Percentiles rank a stretch among this genome's conserved stretches.
Conservation (phyloP, 345 rosid species). For the Combretum micranthum region DNA sequence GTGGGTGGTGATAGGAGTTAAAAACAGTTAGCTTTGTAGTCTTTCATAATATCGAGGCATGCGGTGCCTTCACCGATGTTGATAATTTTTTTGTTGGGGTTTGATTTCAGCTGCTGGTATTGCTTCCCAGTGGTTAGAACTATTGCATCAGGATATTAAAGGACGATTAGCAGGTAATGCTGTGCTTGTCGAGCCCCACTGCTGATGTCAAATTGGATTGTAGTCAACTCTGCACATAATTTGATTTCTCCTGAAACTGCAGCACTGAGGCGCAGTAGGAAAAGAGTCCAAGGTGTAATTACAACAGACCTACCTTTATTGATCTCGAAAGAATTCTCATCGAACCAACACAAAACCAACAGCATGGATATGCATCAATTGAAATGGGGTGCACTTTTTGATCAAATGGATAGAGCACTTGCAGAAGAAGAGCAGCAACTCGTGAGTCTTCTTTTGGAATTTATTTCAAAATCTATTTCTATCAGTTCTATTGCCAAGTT, state of each 20-base stretch:
- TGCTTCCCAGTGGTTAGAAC: conserved; percentile 93
- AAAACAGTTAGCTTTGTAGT: neutral
- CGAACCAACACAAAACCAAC: conserved; percentile 37
- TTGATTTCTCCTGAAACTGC: conserved; percentile 18
- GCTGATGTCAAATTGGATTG: neutral
- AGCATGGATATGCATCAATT: conserved; percentile 44
- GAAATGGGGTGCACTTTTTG: conserved; percentile 65
- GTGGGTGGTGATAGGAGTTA: too few relatives aligned
- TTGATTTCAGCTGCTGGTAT: conserved; percentile 74
- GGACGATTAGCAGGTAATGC: conserved; percentile 78
- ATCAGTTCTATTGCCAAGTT: neutral
- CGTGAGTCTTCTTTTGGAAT: conserved; percentile 34
- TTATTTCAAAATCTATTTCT: neutral
- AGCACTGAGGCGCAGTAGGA: conserved; percentile 89
- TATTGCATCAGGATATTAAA: conserved; percentile 85
- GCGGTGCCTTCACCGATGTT: neutral
- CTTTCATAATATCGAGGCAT: neutral
- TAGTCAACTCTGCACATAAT: conserved; percentile 5
- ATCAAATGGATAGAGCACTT: conserved; percentile 71
- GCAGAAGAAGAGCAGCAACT: conserved; percentile 75
- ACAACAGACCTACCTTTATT: conserved; percentile 69
- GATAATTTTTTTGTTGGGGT: conserved; percentile 21
- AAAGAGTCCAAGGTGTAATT: conserved; percentile 72
- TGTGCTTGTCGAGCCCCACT: conserved; percentile 3
- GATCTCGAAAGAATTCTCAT: conserved; percentile 60